These are phyloP conservation scores for Ophiostoma ulmi DNA, from an alignment of 2,329 filamentous ascomycete genomes.

Conservation along the genomic window DNA sequence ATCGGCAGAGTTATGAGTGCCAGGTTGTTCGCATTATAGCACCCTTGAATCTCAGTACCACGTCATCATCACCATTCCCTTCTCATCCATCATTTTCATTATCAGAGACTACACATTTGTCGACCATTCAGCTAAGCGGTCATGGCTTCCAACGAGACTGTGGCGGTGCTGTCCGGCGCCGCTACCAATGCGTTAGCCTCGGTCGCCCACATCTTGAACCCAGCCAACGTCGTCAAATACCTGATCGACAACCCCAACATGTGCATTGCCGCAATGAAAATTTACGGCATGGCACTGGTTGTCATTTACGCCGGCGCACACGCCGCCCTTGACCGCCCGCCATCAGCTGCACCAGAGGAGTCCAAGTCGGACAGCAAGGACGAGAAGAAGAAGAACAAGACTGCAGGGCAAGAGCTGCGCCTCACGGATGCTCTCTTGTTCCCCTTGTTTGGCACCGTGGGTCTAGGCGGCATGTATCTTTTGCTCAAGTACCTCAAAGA, in stretches of 20 bases:
- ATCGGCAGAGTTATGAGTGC: too few relatives aligned
- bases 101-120: too few relatives aligned
- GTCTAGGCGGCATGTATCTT: conserved; percentile 70
- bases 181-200: neutral
- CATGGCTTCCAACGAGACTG: neutral
- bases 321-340: conserved; percentile 76
- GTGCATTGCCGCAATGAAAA: conserved; percentile 40
- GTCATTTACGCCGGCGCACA: conserved; percentile 83
- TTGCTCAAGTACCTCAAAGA: conserved; percentile 86
- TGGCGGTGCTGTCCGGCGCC: neutral
- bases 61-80: too few relatives aligned
- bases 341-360: conserved; percentile 63
- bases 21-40: neutral
- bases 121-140: too few relatives aligned
- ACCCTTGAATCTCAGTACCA: too few relatives aligned
- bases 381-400: conserved; percentile 13
- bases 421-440: conserved; percentile 80
- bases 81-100: too few relatives aligned
- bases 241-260: conserved; percentile 37
- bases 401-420: conserved; percentile 51
- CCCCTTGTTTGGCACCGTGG: conserved; percentile 68
- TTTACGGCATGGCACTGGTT: conserved; percentile 63
- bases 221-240: neutral
- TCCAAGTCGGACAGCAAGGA: conserved; percentile 30
- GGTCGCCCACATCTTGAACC: neutral